A percentile compares a stretch with the other conserved stretches of the same genome.
These are phyloP conservation scores for Trichoderma koningii DNA, from an alignment of 2,329 filamentous ascomycete genomes.

Conservation along the genomic window DNA sequence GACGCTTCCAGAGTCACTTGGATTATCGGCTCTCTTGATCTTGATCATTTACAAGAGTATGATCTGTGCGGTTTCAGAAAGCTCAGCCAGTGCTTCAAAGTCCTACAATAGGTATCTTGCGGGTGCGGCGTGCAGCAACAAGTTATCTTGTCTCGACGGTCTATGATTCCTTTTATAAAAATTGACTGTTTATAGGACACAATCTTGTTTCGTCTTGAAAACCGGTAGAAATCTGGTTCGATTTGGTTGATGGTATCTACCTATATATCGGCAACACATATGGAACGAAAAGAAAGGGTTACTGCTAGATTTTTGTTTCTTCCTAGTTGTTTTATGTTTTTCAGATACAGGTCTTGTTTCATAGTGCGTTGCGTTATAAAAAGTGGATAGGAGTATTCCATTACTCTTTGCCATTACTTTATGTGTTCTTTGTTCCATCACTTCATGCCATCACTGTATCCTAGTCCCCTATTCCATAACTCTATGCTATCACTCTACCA, in stretches of 20 bases:
- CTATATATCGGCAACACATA: background rate
- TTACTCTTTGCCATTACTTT: no score
- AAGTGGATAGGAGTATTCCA: background rate
- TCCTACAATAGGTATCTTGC: background rate
- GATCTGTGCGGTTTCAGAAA: background rate
- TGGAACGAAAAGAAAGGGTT: background rate
- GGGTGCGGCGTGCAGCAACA: background rate
- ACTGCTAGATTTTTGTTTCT: background rate
- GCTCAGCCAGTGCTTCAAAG: background rate
- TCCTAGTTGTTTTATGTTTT: background rate
- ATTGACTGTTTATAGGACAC: constrained; percentile 13
- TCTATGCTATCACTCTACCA: no score
- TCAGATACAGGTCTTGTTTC: background rate
- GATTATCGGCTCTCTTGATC: background rate
- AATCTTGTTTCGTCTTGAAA: constrained; percentile 1
- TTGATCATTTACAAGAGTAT: background rate
- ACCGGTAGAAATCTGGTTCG: background rate
- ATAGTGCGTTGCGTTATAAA: constrained; percentile 11
- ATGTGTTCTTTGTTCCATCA: no score
- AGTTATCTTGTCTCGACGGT: background rate
- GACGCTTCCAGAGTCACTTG: constrained; percentile 1
- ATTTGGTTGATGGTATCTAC: background rate
- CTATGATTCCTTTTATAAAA: constrained; percentile 7
- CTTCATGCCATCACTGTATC: no score
- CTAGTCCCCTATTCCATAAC: no score